Evolutionary conservation across 352 stramenopile genomes (phyloP).

Genomic region (Pythium folliculosum): DNA sequence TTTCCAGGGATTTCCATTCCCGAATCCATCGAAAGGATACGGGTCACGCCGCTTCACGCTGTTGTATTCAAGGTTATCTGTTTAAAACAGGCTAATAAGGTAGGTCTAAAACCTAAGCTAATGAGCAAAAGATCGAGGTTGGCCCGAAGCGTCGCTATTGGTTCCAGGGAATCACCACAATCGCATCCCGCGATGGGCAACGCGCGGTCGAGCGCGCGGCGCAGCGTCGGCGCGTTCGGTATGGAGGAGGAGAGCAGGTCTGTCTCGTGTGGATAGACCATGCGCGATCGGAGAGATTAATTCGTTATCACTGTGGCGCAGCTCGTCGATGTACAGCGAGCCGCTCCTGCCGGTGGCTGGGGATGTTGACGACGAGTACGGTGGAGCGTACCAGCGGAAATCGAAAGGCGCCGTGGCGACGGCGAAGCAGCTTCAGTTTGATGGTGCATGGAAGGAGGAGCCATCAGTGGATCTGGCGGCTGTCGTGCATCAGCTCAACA

Average conservation of each 20-base stretch:
- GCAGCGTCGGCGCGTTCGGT: constrained; percentile 17
- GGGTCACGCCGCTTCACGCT: neutral
- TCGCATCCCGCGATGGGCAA: constrained; percentile 13
- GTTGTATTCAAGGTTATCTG: neutral
- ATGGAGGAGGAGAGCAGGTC: constrained; percentile 13
- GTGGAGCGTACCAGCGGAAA: neutral
- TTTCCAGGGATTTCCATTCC: neutral
- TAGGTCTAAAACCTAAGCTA: neutral
- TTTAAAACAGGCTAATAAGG: neutral
- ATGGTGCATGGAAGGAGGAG: constrained; percentile 7
- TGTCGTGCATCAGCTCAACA: constrained; percentile 69
- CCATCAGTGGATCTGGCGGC: constrained; percentile 30
- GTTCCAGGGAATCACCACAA: neutral
- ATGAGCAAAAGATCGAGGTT: neutral
- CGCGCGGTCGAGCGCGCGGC: constrained; percentile 10
- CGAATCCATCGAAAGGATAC: neutral
- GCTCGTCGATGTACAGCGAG: constrained; percentile 47
- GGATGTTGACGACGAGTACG: neutral
- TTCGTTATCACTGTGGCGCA: neutral
- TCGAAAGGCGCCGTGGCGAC: neutral
- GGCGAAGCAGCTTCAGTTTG: constrained; percentile 21
- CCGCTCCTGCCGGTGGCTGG: constrained; percentile 38
- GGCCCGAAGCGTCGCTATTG: neutral
- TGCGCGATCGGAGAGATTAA: neutral
- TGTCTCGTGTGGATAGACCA: neutral